Conservation (phyloP, 495 filamentous ascomycete genomes). For the Podospora didyma region DNA sequence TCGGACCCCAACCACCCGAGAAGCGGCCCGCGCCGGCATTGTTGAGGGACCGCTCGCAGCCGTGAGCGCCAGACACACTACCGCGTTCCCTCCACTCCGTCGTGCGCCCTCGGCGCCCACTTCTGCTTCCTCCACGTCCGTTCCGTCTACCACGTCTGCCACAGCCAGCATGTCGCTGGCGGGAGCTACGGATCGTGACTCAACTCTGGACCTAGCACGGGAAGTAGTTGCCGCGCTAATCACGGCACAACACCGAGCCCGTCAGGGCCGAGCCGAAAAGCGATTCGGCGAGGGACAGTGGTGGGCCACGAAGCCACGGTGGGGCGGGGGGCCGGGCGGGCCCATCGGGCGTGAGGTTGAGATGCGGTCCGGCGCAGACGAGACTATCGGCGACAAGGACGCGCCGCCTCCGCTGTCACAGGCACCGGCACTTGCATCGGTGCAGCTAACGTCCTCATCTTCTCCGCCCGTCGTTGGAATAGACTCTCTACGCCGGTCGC, state of each 20-base stretch:
- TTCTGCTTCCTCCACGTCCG: background rate
- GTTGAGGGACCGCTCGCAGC: conserved; percentile 74
- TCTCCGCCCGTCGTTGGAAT: background rate
- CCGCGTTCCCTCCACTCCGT: conserved; percentile 37
- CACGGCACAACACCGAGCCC: conserved; percentile 75
- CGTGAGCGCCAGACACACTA: conserved; percentile 53
- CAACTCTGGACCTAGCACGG: conserved; percentile 63
- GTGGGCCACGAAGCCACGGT: conserved; percentile 72
- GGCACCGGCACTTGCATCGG: background rate
- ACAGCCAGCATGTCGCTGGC: background rate
- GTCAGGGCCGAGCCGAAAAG: conserved; percentile 63
- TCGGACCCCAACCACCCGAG: conserved; percentile 62
- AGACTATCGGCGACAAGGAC: conserved; percentile 42
- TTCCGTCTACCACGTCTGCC: background rate
- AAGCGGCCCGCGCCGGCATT: conserved; percentile 65
- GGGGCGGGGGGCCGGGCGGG: conserved; percentile 70
- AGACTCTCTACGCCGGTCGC: too few relatives aligned
- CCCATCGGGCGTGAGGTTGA: conserved; percentile 56
- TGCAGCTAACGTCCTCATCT: background rate
- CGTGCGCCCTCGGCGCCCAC: background rate
- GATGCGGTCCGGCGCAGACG: conserved; percentile 31
- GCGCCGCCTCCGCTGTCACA: conserved; percentile 14
- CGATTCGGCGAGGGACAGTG: conserved; percentile 71
- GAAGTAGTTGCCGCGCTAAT: conserved; percentile 72
- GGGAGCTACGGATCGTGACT: conserved; percentile 32